Conservation (phyloP, 2,329 filamentous ascomycete species). For the Pleoardoris graminearum region DNA sequence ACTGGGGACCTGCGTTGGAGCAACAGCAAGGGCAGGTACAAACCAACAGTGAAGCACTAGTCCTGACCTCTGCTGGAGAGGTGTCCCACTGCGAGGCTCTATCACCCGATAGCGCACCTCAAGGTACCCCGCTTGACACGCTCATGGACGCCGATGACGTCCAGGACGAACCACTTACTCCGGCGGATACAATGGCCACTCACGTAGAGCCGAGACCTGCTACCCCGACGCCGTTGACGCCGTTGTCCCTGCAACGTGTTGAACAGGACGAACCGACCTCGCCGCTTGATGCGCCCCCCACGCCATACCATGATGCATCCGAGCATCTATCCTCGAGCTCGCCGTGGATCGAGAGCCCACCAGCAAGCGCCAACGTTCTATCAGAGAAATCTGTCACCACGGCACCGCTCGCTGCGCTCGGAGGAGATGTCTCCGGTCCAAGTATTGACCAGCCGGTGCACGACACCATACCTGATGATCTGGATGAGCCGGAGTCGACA, state of each 20-base stretch:
- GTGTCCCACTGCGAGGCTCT: not conserved
- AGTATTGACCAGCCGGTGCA: no score
- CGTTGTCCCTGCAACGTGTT: no score
- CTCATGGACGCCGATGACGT: not conserved
- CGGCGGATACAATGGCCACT: not conserved
- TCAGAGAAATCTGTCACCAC: not conserved
- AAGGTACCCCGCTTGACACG: not conserved
- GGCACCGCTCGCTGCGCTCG: not conserved
- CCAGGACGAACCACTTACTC: not conserved
- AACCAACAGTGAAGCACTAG: not conserved
- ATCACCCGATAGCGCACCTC: not conserved
- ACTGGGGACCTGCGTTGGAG: constrained; percentile 22
- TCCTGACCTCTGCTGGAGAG: not conserved
- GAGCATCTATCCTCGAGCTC: not conserved
- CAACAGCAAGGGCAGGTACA: not conserved
- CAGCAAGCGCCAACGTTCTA: not conserved
- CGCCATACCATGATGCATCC: not conserved
- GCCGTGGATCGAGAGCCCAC: not conserved
- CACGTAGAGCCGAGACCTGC: no score
- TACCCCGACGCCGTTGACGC: not conserved
- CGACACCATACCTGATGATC: not conserved
- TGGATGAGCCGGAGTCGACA: not conserved
- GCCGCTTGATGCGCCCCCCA: not conserved
- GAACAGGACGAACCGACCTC: not conserved
- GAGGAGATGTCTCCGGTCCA: not conserved